Base-by-base conservation (phyloP, 2,329 filamentous ascomycete genomes). In the Cladosporium sp. region DNA sequence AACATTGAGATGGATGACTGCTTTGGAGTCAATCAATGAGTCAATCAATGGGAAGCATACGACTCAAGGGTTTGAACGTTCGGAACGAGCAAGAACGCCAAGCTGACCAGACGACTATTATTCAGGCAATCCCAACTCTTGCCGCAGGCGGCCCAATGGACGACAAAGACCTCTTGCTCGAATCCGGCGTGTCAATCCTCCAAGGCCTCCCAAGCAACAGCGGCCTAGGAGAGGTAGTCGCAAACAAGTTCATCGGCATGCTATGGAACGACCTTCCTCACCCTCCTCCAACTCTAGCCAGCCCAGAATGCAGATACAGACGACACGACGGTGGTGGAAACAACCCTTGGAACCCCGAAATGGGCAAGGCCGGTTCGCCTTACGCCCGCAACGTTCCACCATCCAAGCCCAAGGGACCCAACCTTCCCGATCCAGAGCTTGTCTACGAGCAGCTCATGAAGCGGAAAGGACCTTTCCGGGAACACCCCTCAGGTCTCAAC, bases 211-310 rank as follows among this genome's bases (percentile, higher is more conserved):
- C 83, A 10, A 67, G 75, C 16, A 82, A 84, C 73, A 84, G 82
- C 68, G 78, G 81, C 14, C 74, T 84, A n/a, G 79, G 80, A 58
- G 71, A 77, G 49, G 79, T 76, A n/a, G 76, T 83, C 7, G 82
- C 82, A 4, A 78, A 83, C 72, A 78, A 78, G 25, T 85, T 85
- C 73, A 84, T 85, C 65, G 75, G 75, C 6, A 83, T 84, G 82
- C 77, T 86, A 4, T 86, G 80, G 78, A 72, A 81, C 66, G 83
- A 85, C 69, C 75, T 86, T 16, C 83, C 83, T 34, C 83, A 85
- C 70, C 83, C 83, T 14, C 75, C 81, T 5, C 76, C 78, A 2
- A 82, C 81, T 23, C 69, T 80, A 14, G 79, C 81, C 48, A 83
- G 83, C 14, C 82, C 82, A 5, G 76, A 78, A 8, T 70, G 78